phyloP scores from a whole-genome alignment of 495 filamentous ascomycete species.

The Hypoxylon lienhwacheense region DNA sequence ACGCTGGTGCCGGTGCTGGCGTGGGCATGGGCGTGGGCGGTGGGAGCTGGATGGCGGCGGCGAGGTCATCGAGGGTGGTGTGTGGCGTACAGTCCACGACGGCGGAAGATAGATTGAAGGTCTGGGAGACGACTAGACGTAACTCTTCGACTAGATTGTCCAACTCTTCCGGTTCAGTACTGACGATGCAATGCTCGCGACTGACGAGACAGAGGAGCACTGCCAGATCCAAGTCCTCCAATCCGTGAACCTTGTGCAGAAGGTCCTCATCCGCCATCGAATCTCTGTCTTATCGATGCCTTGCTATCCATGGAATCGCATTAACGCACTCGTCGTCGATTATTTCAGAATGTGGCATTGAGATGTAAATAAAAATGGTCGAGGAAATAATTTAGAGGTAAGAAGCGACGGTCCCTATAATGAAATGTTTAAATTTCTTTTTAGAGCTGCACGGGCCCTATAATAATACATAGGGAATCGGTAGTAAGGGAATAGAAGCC shows the following conservation, averaged over 20 bases:
- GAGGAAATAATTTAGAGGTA: too few species aligned
- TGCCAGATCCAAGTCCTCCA: conserved; percentile 90
- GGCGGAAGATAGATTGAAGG: conserved; percentile 69
- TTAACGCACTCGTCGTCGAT: not conserved
- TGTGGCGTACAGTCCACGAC: conserved; percentile 70
- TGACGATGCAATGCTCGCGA: conserved; percentile 85
- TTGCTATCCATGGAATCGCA: conserved; percentile 27
- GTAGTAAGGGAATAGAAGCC: too few species aligned
- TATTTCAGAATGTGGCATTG: not conserved
- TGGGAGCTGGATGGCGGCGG: conserved; percentile 55
- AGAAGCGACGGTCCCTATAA: too few species aligned
- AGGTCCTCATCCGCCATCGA: conserved; percentile 65
- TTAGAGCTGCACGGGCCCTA: too few species aligned
- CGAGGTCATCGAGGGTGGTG: conserved; percentile 81
- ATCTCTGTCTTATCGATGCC: conserved; percentile 9
- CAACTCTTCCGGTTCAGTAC: conserved; percentile 63
- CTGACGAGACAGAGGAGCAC: conserved; percentile 75
- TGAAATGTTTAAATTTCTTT: too few species aligned
- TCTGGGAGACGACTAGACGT: conserved; percentile 66
- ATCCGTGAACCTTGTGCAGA: conserved; percentile 64
- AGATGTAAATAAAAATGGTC: too few species aligned
- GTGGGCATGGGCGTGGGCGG: conserved; percentile 34
- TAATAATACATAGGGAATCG: too few species aligned
- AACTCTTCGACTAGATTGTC: conserved; percentile 71
- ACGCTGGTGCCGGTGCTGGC: conserved; percentile 1